phyloP scores from a whole-genome alignment of 257 asterid species.

The Petunia secreta region DNA sequence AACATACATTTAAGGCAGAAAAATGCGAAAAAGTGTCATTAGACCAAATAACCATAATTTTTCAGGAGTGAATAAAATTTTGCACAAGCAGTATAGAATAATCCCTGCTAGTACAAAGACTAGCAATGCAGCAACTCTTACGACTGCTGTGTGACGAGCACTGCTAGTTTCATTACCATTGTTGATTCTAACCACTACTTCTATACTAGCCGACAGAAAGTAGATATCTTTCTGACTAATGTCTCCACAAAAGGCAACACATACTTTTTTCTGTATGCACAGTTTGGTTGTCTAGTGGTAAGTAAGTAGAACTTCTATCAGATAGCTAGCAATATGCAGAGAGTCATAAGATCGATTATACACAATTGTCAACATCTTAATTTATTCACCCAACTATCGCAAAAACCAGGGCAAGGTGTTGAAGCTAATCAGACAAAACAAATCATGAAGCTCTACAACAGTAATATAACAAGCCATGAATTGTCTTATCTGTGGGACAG shows the following conservation, averaged over 20 bases:
- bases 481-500: slow-evolving; percentile 27
- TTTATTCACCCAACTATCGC: not conserved
- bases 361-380: not conserved
- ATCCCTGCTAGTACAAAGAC: not conserved
- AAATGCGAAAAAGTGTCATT: not conserved
- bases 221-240: not conserved
- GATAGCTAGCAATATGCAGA: not conserved
- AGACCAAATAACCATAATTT: not conserved
- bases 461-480: slow-evolving; percentile 24
- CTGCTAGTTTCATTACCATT: not conserved
- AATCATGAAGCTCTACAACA: slow-evolving; percentile 21
- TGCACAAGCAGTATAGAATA: not conserved
- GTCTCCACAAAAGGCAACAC: not conserved
- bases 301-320: not conserved
- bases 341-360: not conserved
- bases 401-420: slow-evolving; percentile 5
- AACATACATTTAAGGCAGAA: not conserved
- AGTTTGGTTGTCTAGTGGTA: not conserved
- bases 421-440: slow-evolving; percentile 23
- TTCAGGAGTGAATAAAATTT: not conserved
- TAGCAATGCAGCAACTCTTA: not conserved
- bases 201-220: not conserved
- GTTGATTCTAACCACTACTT: not conserved
- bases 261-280: not conserved
- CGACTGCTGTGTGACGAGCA: not conserved